These are phyloP conservation scores for Abelmoschus esculentus DNA, from an alignment of 345 rosid genomes.

Conservation along the genomic window DNA sequence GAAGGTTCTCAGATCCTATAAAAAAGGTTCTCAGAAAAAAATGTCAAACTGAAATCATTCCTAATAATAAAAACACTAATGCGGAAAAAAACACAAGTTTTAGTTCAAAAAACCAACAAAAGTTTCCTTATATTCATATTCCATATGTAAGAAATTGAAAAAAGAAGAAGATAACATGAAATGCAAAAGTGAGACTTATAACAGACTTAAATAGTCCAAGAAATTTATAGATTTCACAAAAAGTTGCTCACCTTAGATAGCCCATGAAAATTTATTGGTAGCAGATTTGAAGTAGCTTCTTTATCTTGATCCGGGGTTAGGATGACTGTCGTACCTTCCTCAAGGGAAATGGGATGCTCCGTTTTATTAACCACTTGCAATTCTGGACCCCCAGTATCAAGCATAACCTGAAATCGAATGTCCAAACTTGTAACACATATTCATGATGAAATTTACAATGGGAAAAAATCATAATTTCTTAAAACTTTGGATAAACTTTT, in stretches of 20 bases:
- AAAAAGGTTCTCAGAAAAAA: background rate
- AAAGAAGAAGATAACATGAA: background rate
- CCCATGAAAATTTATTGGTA: conserved; percentile 56
- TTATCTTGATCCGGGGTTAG: conserved; percentile 56
- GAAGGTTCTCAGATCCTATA: background rate
- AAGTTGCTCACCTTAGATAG: conserved; percentile 36
- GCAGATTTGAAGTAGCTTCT: conserved; percentile 49
- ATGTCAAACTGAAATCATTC: background rate
- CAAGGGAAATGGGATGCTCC: conserved; percentile 45
- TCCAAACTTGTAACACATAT: background rate
- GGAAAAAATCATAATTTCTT: too few relatives aligned
- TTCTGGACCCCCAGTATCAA: conserved; percentile 67
- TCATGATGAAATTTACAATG: too few relatives aligned
- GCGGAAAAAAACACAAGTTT: background rate
- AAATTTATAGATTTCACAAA: background rate
- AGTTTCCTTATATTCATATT: background rate
- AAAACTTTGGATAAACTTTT: too few relatives aligned
- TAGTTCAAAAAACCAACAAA: background rate
- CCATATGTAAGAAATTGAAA: background rate
- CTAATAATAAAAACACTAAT: background rate
- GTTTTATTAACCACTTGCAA: conserved; percentile 48
- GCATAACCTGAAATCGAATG: conserved; percentile 43
- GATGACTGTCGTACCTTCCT: conserved; percentile 35
- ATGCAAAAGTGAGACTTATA: background rate
- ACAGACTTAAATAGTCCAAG: background rate